phyloP scores from a whole-genome alignment of 108 stramenopile genomes.

The Seminavis robusta region DNA sequence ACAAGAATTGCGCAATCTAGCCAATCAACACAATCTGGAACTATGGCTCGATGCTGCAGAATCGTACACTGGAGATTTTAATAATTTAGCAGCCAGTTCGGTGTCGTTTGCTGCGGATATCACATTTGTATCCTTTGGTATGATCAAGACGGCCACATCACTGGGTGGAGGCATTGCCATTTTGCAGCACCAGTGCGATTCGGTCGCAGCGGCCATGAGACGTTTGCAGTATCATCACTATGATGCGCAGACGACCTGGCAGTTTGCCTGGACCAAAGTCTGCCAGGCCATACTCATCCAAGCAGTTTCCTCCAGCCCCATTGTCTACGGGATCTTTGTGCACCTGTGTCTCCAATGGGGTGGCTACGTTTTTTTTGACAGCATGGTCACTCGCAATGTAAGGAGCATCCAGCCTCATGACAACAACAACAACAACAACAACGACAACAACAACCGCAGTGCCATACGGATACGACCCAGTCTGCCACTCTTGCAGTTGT shows the following conservation, averaged over 20 bases:
- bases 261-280: conserved; percentile 44
- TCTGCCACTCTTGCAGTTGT: conserved; percentile 47
- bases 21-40: conserved; percentile 42
- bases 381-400: conserved; percentile 56
- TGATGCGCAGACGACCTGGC: conserved; percentile 37
- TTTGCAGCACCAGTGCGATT: not conserved
- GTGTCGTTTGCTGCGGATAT: conserved; percentile 40
- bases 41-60: conserved; percentile 87
- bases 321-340: conserved; percentile 37
- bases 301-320: conserved; percentile 39
- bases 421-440: too few relatives aligned
- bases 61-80: conserved; percentile 56
- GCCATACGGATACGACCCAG: conserved; percentile 61
- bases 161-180: conserved; percentile 72
- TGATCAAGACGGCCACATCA: conserved; percentile 81
- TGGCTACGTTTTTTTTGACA: conserved; percentile 48
- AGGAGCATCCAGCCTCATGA: too few relatives aligned
- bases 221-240: conserved; percentile 50
- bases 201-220: conserved; percentile 34
- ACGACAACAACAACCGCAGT: too few relatives aligned
- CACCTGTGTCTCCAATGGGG: conserved; percentile 12
- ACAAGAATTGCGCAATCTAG: conserved; percentile 36
- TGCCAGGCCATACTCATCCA: conserved; percentile 39
- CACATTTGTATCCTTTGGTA: conserved; percentile 81
- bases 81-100: conserved; percentile 24